Evolutionary conservation across 2,329 filamentous ascomycete species (phyloP).

Genomic region (Talaromyces funiculosus): DNA sequence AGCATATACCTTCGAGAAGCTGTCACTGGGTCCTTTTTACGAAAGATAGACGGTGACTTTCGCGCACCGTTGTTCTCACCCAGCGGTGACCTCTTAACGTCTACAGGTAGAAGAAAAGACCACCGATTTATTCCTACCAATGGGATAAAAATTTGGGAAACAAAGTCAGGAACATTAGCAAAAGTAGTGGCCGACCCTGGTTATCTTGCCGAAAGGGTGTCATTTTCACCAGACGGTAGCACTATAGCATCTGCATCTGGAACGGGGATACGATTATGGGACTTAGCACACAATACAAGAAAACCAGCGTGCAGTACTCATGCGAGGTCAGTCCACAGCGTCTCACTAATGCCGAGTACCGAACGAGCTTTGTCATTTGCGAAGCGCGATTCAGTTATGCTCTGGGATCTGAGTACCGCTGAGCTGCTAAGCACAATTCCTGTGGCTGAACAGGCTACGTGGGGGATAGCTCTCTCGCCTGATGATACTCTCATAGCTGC

Average conservation of each 20-base stretch:
- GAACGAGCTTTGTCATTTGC: neutral
- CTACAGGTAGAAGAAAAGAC: neutral
- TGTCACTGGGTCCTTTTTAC: neutral
- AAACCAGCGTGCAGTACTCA: neutral
- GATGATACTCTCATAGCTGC: neutral
- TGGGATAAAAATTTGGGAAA: neutral
- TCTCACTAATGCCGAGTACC: neutral
- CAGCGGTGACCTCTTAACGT: neutral
- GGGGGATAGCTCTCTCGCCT: neutral
- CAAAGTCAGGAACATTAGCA: neutral
- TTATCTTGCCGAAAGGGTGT: neutral
- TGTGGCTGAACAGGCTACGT: too few species aligned
- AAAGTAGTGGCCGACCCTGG: neutral
- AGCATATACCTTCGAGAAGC: neutral
- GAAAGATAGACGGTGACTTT: neutral
- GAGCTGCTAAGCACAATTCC: neutral
- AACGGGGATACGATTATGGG: neutral
- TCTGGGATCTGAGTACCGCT: neutral
- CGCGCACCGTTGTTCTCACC: neutral
- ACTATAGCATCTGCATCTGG: neutral
- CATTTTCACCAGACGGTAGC: neutral
- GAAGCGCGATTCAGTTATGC: neutral
- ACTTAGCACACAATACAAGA: neutral
- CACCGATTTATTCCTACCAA: neutral
- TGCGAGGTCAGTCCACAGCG: neutral